phyloP scores from a whole-genome alignment of 176 grass and related monocot species.

The Poa pratensis region DNA sequence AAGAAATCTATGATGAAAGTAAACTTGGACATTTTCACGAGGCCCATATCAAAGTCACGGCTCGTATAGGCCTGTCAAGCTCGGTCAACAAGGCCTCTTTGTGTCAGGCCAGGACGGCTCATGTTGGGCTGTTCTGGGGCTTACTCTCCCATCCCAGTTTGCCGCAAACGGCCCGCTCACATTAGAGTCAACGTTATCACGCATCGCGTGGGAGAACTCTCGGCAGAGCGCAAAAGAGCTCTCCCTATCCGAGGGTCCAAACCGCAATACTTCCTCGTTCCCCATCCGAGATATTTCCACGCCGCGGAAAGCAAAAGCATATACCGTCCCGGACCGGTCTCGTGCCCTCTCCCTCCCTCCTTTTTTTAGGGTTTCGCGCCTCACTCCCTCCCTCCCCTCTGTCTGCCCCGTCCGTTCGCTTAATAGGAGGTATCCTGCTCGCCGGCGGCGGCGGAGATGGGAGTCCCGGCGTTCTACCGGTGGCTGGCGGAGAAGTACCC shows the following conservation, averaged over 20 bases:
- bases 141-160: too few species aligned
- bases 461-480: slow-evolving; percentile 92
- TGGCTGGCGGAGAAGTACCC: slow-evolving; percentile 99
- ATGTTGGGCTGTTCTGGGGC: too few species aligned
- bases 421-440: neutral
- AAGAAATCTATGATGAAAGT: too few species aligned
- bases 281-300: slow-evolving; percentile 8
- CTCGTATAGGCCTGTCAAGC: too few species aligned
- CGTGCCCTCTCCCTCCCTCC: neutral
- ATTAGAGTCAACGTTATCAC: too few species aligned
- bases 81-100: too few species aligned
- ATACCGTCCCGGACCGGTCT: neutral
- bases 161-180: too few species aligned
- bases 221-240: too few species aligned
- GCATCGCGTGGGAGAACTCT: too few species aligned
- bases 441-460: slow-evolving; percentile 53
- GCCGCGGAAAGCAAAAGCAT: neutral
- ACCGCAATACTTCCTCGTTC: neutral
- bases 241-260: neutral
- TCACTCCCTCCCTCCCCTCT: neutral
- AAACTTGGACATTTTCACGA: too few species aligned
- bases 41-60: too few species aligned
- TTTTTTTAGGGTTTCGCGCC: slow-evolving; percentile 51
- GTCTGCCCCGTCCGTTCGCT: neutral
- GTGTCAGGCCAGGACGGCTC: neutral